A percentile compares a stretch with the other conserved stretches of the same genome.
Evolutionary conservation across 1,139 yeast genomes (phyloP).

Genomic region (Wickerhamomyces sp.): DNA sequence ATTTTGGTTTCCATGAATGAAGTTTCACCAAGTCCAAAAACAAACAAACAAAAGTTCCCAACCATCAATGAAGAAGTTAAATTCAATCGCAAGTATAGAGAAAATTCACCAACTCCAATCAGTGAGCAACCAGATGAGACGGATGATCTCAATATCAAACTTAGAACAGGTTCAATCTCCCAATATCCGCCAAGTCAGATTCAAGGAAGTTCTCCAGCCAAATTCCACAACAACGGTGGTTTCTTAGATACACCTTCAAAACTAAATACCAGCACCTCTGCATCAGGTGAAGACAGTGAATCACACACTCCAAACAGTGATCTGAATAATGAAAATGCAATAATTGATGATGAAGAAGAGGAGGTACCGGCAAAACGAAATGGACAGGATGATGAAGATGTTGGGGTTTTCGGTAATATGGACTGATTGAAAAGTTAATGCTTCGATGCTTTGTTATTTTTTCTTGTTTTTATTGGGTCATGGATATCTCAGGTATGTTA

Average conservation of each 20-base stretch:
- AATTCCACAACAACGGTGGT: conserved; percentile 12
- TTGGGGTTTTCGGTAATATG: conserved; percentile 31
- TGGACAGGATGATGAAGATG: conserved; percentile 15
- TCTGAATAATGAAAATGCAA: conserved; percentile 2
- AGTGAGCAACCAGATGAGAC: conserved; percentile 8
- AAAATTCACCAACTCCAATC: conserved; percentile 11
- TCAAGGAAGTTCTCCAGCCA: conserved; percentile 6
- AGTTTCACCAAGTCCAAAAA: conserved; percentile 1
- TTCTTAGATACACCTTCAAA: conserved; percentile 20
- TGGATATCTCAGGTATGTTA: no score
- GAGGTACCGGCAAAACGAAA: conserved; percentile 8
- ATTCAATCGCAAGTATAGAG: conserved; percentile 7
- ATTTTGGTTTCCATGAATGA: conserved; percentile 81
- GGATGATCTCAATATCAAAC: conserved; percentile 11
- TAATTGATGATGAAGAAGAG: conserved; percentile 7
- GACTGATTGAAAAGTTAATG: conserved; percentile 15
- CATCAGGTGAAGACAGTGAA: background rate
- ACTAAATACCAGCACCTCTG: background rate
- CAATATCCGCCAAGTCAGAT: conserved; percentile 28
- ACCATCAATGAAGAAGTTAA: conserved; percentile 10
- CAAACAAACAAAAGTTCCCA: conserved; percentile 3
- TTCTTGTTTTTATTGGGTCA: background rate
- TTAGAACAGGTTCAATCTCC: conserved; percentile 27
- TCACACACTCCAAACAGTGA: conserved; percentile 2
- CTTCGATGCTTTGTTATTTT: background rate